These are phyloP conservation scores for Dalechampia spathulata DNA, from an alignment of 441 rosid genomes.

Conservation along the genomic window DNA sequence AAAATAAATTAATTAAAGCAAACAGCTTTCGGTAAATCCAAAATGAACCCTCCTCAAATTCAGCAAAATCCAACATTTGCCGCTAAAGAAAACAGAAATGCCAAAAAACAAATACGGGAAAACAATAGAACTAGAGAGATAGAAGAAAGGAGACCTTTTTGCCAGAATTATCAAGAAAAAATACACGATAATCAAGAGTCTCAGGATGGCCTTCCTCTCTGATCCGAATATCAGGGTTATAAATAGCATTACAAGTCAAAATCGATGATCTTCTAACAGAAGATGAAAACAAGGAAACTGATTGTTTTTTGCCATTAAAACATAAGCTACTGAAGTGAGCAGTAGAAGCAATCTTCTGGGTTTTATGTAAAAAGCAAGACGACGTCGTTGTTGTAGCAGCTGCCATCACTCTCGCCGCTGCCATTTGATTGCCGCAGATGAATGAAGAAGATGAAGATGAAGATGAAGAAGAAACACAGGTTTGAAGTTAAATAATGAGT, in stretches of 20 bases:
- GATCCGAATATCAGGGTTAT: slow-evolving; percentile 55
- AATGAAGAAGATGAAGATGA: not conserved
- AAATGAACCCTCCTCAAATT: not conserved
- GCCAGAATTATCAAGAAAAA: slow-evolving; percentile 63
- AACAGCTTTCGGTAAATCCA: not conserved
- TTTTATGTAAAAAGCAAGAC: slow-evolving; percentile 37
- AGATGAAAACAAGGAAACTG: slow-evolving; percentile 14
- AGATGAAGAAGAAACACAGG: slow-evolving; percentile 4
- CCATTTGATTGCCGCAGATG: slow-evolving; percentile 15
- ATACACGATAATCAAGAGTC: slow-evolving; percentile 82
- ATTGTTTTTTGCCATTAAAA: slow-evolving; percentile 22
- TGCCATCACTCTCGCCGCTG: slow-evolving; percentile 34
- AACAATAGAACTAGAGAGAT: too few relatives aligned
- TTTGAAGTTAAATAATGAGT: not conserved
- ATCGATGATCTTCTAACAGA: slow-evolving; percentile 28
- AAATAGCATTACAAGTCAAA: slow-evolving; percentile 56
- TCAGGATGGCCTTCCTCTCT: slow-evolving; percentile 77
- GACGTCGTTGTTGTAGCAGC: slow-evolving; percentile 18
- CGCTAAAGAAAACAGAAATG: too few relatives aligned
- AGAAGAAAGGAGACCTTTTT: slow-evolving; percentile 44
- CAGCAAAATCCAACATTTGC: too few relatives aligned
- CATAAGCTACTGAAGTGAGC: slow-evolving; percentile 19
- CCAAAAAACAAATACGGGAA: too few relatives aligned
- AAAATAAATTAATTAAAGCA: not conserved
- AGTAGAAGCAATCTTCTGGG: slow-evolving; percentile 16